Evolutionary conservation across 805 yeast species (phyloP).

Genomic region (Saccharomycopsis fermentans): DNA sequence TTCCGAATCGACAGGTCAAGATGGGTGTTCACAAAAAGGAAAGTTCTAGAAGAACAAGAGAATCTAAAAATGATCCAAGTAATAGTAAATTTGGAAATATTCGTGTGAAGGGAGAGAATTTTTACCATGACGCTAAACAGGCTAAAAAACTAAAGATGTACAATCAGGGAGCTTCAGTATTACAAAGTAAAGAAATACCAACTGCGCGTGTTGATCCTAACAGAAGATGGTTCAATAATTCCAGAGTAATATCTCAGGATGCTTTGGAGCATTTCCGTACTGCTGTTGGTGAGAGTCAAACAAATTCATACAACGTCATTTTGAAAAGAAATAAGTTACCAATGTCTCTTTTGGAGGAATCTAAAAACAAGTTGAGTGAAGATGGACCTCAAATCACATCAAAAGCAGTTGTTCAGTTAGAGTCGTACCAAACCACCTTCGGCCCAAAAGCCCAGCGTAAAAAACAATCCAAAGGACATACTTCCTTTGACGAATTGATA

Average conservation of each 20-base stretch:
- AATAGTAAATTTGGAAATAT: conserved; percentile 69
- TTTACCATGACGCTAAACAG: conserved; percentile 87
- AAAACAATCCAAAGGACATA: conserved; percentile 73
- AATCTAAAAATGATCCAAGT: conserved; percentile 42
- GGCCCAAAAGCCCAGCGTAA: conserved; percentile 95
- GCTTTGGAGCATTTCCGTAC: conserved; percentile 89
- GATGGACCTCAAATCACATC: conserved; percentile 44
- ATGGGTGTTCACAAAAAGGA: conserved; percentile 97
- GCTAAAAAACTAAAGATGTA: conserved; percentile 88
- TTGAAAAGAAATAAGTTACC: conserved; percentile 87
- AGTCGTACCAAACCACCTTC: conserved; percentile 68
- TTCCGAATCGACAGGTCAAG: conserved; percentile 8
- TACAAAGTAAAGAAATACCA: conserved; percentile 82
- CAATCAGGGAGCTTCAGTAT: conserved; percentile 85
- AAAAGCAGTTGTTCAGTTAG: conserved; percentile 71
- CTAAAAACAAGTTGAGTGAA: conserved; percentile 23
- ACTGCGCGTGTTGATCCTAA: conserved; percentile 92
- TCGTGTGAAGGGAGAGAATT: conserved; percentile 93
- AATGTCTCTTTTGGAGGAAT: conserved; percentile 85
- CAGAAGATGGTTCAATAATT: conserved; percentile 95
- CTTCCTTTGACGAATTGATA: conserved; percentile 73
- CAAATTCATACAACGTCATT: conserved; percentile 62
- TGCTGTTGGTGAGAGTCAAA: conserved; percentile 67
- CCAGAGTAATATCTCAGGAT: conserved; percentile 95
- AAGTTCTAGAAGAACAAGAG: conserved; percentile 74